Conservation (phyloP, 441 rosid species). For the Gossypium armourianum region DNA sequence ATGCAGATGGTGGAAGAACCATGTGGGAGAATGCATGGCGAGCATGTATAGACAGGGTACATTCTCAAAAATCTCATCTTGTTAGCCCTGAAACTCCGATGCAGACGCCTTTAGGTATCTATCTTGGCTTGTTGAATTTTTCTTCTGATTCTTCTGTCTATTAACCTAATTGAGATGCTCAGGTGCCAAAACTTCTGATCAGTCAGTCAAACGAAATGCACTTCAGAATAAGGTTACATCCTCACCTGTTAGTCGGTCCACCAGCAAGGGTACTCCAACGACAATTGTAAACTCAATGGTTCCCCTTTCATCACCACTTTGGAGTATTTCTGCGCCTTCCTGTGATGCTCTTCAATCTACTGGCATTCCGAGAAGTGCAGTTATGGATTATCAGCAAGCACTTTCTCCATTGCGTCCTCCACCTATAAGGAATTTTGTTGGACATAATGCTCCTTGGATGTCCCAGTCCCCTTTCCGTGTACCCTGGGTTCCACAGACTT, state of each 20-base stretch:
- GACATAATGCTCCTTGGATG: conserved; percentile 61
- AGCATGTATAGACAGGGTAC: conserved; percentile 50
- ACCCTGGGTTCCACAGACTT: conserved; percentile 65
- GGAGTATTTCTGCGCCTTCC: conserved; percentile 62
- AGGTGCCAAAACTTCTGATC: conserved; percentile 47
- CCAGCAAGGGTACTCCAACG: conserved; percentile 42
- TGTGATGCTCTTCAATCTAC: conserved; percentile 48
- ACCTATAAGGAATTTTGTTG: conserved; percentile 45
- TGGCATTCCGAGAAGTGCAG: conserved; percentile 46
- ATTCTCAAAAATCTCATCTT: conserved; percentile 42
- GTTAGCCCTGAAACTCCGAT: conserved; percentile 55
- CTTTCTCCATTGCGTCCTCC: conserved; percentile 60
- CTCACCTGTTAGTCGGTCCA: conserved; percentile 45
- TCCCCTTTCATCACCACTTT: conserved; percentile 80
- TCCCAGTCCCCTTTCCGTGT: conserved; percentile 58
- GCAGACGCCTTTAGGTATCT: conserved; percentile 58
- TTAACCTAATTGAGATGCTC: conserved; percentile 16
- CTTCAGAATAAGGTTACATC: conserved; percentile 40
- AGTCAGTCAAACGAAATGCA: conserved; percentile 38
- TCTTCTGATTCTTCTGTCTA: conserved; percentile 4
- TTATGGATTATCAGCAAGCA: conserved; percentile 50
- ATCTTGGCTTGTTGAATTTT: conserved; percentile 10
- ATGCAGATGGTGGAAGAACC: conserved; percentile 70
- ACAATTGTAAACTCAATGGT: conserved; percentile 42
- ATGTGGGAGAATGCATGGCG: conserved; percentile 82